Conservation (phyloP, 139 green algal species). For the Chlamydomonas applanata region DNA sequence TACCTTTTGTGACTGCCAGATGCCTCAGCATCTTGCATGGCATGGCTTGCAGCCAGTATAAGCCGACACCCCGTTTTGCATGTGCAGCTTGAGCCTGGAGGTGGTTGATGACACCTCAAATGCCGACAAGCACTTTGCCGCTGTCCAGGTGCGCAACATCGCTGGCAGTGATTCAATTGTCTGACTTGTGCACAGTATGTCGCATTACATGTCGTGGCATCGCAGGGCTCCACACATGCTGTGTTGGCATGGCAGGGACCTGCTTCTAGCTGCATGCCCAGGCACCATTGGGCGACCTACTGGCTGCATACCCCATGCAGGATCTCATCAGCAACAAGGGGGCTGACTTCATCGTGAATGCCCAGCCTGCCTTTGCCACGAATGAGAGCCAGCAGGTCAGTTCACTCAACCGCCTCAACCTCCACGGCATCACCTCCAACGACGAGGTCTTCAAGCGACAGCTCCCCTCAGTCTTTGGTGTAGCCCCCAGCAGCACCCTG, state of each 20-base stretch:
- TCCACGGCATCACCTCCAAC: slow-evolving; percentile 3
- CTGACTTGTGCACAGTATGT: no score
- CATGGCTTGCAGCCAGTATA: not conserved
- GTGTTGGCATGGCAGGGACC: no score
- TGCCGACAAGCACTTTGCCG: not conserved
- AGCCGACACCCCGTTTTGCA: no score
- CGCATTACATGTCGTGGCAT: no score
- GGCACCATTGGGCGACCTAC: no score
- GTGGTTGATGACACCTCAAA: not conserved
- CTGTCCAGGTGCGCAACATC: not conserved
- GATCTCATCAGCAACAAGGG: not conserved
- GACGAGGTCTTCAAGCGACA: slow-evolving; percentile 4
- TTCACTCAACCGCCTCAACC: not conserved
- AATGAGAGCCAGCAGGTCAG: not conserved
- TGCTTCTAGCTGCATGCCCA: no score
- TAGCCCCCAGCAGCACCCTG: not conserved
- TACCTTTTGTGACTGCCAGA: no score
- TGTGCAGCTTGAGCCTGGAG: not conserved
- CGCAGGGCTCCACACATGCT: no score
- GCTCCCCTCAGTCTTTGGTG: not conserved
- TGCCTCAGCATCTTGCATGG: no score
- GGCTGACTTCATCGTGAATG: slow-evolving; percentile 11
- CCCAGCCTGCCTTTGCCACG: not conserved
- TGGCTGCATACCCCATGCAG: no score
- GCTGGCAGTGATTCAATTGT: no score